Base-by-base conservation (phyloP, 2,329 filamentous ascomycete species). In the Talaromyces sp. region DNA sequence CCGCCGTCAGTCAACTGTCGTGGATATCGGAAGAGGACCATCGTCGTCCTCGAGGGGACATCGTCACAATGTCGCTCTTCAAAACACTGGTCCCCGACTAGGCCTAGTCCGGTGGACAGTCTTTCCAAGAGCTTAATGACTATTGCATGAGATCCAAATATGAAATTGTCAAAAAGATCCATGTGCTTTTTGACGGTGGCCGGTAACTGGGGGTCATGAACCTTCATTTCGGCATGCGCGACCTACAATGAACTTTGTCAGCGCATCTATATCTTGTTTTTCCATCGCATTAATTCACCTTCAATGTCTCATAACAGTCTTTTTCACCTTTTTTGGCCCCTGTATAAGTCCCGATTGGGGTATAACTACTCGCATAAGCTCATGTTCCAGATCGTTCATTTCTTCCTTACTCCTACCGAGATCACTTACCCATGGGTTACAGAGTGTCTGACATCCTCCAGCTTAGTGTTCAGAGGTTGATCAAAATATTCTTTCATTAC, bases 261-360 rank as follows among this genome's bases (percentile, higher is more conserved):
- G 17, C 22, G 15, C 2, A 58, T 27, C 27, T 27, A 27, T 27
- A 27, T 27, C 27, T 27, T 27, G 3, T 27, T 27, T 27, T 3
- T 27, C 27, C 27, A 27, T 27, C 27, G 35, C 35, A 37, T 37
- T 37, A 8, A 37, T 13, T 10, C 25, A 56, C 61, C 37, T 56
- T 62, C 11, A 62, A 56, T 25, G 45, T 62, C 33, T 62, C 61
- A 25, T 62, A 62, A 19, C 61, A 52, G 9, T 62, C 61, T 62
- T 17, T 56, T 43, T 62, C 37, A 15, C 61, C 61, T 56, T 35
- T 45, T 19, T 41, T 56, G 17, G 50, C 47, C n/a, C 60, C 61
- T 54, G 61, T 56, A 45, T 62, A 56, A 25, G 61, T 62, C 9
- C 61, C 61, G 19, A 35, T 62, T 19, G 61, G 61, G 7, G 45